Evolutionary conservation across 768 basidiomycete genomes (phyloP), one percentile per base, ranked within the genome.

Genomic region (Mycena chlorophos): DNA sequence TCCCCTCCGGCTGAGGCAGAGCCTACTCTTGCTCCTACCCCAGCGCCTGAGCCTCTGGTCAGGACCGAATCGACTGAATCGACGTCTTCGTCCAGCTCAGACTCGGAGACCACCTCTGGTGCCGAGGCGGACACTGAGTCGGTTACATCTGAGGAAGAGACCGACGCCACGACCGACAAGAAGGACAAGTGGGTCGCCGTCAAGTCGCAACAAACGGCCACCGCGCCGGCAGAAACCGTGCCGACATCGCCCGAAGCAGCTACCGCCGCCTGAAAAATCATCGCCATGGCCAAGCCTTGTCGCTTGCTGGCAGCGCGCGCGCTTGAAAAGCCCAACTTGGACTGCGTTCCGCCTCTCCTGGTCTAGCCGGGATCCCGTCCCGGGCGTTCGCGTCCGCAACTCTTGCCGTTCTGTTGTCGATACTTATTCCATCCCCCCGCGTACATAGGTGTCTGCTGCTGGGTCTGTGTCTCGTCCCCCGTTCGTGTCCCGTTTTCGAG

Each of bases 171-270:
- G 52, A 69, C 52, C 34, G 63, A 37, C 20, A 22, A 56, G 17
- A 12, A 58, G 20, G 88, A 91, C 65, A 89, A 87, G 67, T 91
- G 89, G 89, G 82, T 91, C 48, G 75, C 87, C 19, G 84, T 91
- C 67, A 87, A 89, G 69, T 78, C 78, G 22, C 73, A 82, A 56
- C 58, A 67, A 22, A 49, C 60, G 19, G 52, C 60, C 29, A 49
- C 65, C 23, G 52, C 57, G 40, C 47, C 67, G 23, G 43, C 28
- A 4, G 30, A 48, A 5, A 16, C 49, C 5, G 12, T 12, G 25
- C 23, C 25, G 4, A 12, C 5, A 26, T 5, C 45, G 45, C 26
- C 45, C 8, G 45, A 5, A 5, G 8, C 45, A 20, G 20, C 45
- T 25, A 27, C n/a, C 14, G 45, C 31, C 31, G 31, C 31, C n/a